Percentiles rank a stretch among this genome's conserved stretches.
Conservation (phyloP, 2,329 filamentous ascomycete genomes). For the Rosellinia necatrix region DNA sequence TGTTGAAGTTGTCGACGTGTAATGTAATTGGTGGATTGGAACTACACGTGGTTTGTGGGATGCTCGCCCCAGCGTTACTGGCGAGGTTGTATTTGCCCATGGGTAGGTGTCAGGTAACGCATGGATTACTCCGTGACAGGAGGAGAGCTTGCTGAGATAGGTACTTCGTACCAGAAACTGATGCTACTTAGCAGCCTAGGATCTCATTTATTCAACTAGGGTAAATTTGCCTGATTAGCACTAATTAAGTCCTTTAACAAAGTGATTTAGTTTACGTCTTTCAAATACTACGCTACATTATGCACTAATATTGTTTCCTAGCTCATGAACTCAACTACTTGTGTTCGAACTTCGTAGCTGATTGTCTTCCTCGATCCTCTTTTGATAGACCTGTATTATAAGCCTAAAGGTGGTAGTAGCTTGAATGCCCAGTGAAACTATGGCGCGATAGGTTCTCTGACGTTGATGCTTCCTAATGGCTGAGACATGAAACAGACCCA, state of each 20-base stretch:
- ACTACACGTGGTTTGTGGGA: slow-evolving; percentile 5
- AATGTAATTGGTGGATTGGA: too few species aligned
- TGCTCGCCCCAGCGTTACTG: neutral
- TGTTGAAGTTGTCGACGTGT: neutral
- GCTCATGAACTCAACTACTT: too few species aligned
- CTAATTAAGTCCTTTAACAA: slow-evolving; percentile 1
- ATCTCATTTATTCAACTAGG: neutral
- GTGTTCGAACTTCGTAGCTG: too few species aligned
- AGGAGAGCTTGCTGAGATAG: slow-evolving; percentile 27
- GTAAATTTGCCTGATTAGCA: neutral
- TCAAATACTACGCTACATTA: too few species aligned
- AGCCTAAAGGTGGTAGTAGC: neutral
- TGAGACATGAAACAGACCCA: slow-evolving; percentile 20
- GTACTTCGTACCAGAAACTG: too few species aligned
- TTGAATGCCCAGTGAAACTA: slow-evolving; percentile 19
- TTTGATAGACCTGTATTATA: neutral
- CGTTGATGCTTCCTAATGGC: slow-evolving; percentile 20
- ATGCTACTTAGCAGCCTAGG: neutral
- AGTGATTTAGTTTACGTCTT: too few species aligned
- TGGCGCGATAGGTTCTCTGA: slow-evolving; percentile 8
- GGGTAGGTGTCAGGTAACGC: slow-evolving; percentile 38
- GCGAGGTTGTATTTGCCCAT: slow-evolving; percentile 29
- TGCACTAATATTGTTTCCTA: too few species aligned
- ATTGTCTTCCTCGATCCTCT: too few species aligned
- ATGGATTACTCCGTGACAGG: slow-evolving; percentile 3